Evolutionary conservation across 169 alveolate genomes (phyloP), one percentile per base, ranked within the genome.

Genomic region (Theileria parva): DNA sequence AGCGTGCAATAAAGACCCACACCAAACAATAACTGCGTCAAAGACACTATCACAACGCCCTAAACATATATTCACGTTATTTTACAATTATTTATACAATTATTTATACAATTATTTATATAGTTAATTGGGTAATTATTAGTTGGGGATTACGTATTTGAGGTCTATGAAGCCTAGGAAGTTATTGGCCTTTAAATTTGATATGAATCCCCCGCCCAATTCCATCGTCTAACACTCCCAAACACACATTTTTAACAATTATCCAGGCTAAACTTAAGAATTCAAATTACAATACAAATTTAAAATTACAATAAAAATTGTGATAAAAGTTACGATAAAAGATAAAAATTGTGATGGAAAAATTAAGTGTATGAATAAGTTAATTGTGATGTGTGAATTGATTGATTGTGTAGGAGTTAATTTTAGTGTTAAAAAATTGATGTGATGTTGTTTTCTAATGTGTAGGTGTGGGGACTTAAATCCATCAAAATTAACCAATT

Each of bases 21-120:
- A 27, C 91, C 91, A 30, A 85, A 70, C 4, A 77, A 75, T 39
- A 74, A 27, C 61, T 85, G 91, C 19, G 77, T 67, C 13, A 79
- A 70, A 19, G 91, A 85, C 60, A 77, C 73, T 74, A 77, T 50
- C 79, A 85, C 77, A 17, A 85, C 37, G 17, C 91, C 91, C 91
- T 85, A 78, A 15, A 48, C 1, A 39, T 25, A n/a, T n/a, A n/a
- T n/a, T n/a, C n/a, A n/a, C n/a, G n/a, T n/a, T n/a, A n/a, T n/a
- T n/a, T n/a, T n/a, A n/a, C n/a, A n/a, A n/a, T n/a, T n/a, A n/a
- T n/a, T n/a, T n/a, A n/a, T n/a, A n/a, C n/a, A n/a, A n/a, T n/a
- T n/a, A n/a, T n/a, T n/a, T n/a, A n/a, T n/a, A n/a, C n/a, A n/a
- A n/a, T n/a, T n/a, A n/a, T n/a, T n/a, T n/a, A n/a, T n/a, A n/a